A percentile compares a stretch with the other conserved stretches of the same genome.
These are phyloP conservation scores for Athelia psychrophila DNA, from an alignment of 1,284 basidiomycete species.

Conservation along the genomic window DNA sequence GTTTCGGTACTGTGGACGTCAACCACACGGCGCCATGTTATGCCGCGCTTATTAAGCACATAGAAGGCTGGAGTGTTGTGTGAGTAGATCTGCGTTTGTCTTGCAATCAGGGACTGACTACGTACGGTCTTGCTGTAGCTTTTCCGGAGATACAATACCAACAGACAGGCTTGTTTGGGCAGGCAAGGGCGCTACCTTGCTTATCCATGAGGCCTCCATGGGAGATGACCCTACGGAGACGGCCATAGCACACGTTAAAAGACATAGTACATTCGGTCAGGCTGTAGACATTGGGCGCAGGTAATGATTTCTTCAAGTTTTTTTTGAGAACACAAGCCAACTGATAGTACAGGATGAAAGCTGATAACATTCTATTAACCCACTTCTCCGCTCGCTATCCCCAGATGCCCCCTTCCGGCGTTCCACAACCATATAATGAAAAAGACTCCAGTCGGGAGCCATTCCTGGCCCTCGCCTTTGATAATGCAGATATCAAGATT, in stretches of 20 bases:
- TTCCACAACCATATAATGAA: background rate
- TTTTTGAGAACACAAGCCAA: too few relatives aligned
- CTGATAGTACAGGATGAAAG: slow-evolving; percentile 64
- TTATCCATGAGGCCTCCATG: slow-evolving; percentile 96
- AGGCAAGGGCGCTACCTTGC: slow-evolving; percentile 69
- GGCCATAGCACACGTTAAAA: slow-evolving; percentile 65
- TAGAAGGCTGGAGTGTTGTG: slow-evolving; percentile 81
- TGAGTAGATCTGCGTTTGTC: slow-evolving; percentile 34
- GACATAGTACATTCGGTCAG: slow-evolving; percentile 86
- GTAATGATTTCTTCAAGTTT: too few relatives aligned
- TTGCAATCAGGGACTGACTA: background rate
- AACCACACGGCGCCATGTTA: slow-evolving; percentile 72
- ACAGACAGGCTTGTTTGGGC: slow-evolving; percentile 65
- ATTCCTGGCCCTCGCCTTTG: slow-evolving; percentile 75
- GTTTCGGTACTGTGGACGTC: slow-evolving; percentile 67
- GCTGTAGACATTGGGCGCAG: slow-evolving; percentile 75
- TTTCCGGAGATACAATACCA: slow-evolving; percentile 89
- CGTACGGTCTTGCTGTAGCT: slow-evolving; percentile 38
- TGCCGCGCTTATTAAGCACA: slow-evolving; percentile 67
- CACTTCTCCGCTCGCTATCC: slow-evolving; percentile 97
- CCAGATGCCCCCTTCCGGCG: slow-evolving; percentile 57
- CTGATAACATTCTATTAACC: slow-evolving; percentile 81
- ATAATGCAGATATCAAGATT: slow-evolving; percentile 71
- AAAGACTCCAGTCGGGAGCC: slow-evolving; percentile 31
- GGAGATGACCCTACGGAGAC: slow-evolving; percentile 72